Evolutionary conservation across 768 basidiomycete species (phyloP).

Genomic region (Russula sp.): DNA sequence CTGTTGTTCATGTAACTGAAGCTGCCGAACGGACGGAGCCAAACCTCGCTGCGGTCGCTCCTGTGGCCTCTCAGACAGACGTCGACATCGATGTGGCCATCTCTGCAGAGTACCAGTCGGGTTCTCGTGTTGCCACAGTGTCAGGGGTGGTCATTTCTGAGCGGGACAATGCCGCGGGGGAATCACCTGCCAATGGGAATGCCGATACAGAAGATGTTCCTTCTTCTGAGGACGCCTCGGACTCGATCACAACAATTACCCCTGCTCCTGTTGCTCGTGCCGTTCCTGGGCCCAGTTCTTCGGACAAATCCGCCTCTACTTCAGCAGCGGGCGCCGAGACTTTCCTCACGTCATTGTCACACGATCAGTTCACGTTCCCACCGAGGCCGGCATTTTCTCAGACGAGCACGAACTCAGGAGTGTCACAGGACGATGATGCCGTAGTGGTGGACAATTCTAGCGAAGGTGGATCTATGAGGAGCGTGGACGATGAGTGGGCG

Average conservation of each 20-base stretch:
- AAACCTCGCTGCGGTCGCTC: background rate
- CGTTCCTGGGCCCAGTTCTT: background rate
- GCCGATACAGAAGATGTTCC: background rate
- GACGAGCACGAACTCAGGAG: background rate
- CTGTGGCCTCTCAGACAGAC: background rate
- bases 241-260: conserved; percentile 6
- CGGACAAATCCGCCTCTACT: background rate
- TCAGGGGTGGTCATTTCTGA: background rate
- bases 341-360: conserved; percentile 16
- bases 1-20: background rate
- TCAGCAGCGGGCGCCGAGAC: background rate
- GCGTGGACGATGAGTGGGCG: conserved; percentile 23
- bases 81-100: conserved; percentile 8
- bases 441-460: conserved; percentile 15
- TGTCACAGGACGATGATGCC: conserved; percentile 7
- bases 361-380: conserved; percentile 23
- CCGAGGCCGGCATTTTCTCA: conserved; percentile 9
- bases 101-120: background rate
- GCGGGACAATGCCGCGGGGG: no score
- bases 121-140: background rate
- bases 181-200: background rate
- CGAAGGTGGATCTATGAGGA: conserved; percentile 15
- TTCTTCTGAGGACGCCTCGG: background rate
- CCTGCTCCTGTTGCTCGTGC: background rate
- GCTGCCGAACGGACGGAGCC: background rate